A percentile compares a stretch with the other conserved stretches of the same genome.
Conservation (phyloP, 139 green algal species). For the Auxenochlorella protothecoides region DNA sequence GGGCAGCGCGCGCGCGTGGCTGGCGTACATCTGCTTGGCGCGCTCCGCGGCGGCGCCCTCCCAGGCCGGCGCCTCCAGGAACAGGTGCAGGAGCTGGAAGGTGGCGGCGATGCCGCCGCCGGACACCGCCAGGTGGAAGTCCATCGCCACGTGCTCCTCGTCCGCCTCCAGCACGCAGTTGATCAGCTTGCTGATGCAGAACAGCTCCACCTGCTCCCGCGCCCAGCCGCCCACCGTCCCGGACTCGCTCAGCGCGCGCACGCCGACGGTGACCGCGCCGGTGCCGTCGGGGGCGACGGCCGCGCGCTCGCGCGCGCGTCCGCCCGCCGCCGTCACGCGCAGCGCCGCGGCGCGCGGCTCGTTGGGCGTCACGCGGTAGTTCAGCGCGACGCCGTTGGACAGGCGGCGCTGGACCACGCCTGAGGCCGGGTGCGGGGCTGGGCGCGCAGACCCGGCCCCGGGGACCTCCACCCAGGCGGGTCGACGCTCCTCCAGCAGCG, state of each 20-base stretch:
- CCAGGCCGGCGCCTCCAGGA: slow-evolving; percentile 58
- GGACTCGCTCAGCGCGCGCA: slow-evolving; percentile 67
- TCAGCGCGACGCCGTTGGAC: slow-evolving; percentile 87
- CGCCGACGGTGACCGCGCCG: slow-evolving; percentile 69
- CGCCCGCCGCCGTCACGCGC: slow-evolving; percentile 74
- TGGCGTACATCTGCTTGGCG: slow-evolving; percentile 71
- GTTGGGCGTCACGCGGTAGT: slow-evolving; percentile 80
- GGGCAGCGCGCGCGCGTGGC: slow-evolving; percentile 50
- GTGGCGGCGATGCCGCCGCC: slow-evolving; percentile 33
- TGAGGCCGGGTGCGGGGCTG: slow-evolving; percentile 4
- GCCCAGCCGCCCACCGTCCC: slow-evolving; percentile 73
- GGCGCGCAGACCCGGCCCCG: background rate
- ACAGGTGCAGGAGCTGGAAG: slow-evolving; percentile 64
- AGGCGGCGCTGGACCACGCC: slow-evolving; percentile 76
- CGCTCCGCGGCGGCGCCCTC: slow-evolving; percentile 54
- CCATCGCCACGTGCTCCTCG: slow-evolving; percentile 92
- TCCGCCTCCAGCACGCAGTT: slow-evolving; percentile 89
- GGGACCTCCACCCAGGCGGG: slow-evolving; percentile 67
- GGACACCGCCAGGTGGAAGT: slow-evolving; percentile 78
- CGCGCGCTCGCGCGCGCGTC: slow-evolving; percentile 40
- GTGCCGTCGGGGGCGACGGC: slow-evolving; percentile 42
- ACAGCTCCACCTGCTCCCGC: slow-evolving; percentile 85
- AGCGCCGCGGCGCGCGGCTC: slow-evolving; percentile 83
- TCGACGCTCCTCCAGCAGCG: slow-evolving; percentile 36
- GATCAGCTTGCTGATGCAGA: slow-evolving; percentile 90